Evolutionary conservation across 2,329 filamentous ascomycete genomes (phyloP).

Genomic region (Akanthomyces muscarius): DNA sequence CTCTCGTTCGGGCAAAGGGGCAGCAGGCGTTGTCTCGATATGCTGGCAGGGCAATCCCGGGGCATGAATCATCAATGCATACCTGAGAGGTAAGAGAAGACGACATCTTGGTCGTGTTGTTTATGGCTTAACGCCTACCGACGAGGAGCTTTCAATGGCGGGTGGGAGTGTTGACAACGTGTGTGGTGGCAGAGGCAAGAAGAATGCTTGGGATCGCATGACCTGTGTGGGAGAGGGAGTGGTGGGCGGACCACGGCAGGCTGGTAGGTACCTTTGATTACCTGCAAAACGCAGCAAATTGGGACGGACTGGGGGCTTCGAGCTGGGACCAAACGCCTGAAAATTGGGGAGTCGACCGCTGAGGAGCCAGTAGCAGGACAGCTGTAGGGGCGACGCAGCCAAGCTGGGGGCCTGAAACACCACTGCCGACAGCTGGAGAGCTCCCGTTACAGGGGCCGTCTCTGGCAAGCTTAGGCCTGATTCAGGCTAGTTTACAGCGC

Average conservation of each 20-base stretch:
- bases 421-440: neutral
- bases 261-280: conserved; percentile 2
- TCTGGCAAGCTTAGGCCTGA: neutral
- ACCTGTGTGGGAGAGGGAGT: conserved; percentile 29
- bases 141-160: conserved; percentile 34
- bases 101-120: conserved; percentile 55
- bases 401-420: neutral
- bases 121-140: conserved; percentile 47
- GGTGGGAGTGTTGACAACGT: conserved; percentile 29
- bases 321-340: neutral
- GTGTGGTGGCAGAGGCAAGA: conserved; percentile 27
- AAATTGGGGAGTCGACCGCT: neutral
- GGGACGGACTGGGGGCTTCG: neutral
- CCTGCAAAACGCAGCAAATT: neutral
- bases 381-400: neutral
- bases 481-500: neutral
- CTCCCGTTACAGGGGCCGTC: neutral
- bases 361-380: neutral
- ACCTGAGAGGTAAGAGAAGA: conserved; percentile 53
- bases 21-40: neutral
- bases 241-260: neutral
- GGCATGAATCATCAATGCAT: conserved; percentile 28
- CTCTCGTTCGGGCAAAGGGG: conserved; percentile 6
- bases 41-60: neutral
- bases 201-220: conserved; percentile 36